Conservation (phyloP, 2,329 filamentous ascomycete species). For the Xenoacremonium recifei region DNA sequence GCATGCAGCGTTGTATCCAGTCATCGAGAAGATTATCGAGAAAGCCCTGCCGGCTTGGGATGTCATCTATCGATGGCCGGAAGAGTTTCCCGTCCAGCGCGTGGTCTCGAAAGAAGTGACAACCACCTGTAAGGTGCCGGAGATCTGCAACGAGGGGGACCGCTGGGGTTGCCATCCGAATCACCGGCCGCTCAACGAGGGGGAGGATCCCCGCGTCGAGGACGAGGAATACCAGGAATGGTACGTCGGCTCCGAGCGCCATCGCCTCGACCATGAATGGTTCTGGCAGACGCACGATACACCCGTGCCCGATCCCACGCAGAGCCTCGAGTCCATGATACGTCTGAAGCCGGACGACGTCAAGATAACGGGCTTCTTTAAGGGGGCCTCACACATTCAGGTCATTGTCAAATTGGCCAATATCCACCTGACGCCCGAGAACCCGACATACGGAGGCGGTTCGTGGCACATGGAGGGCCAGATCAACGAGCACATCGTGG, state of each 20-base stretch:
- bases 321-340: background rate
- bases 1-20: slow-evolving; percentile 36
- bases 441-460: slow-evolving; percentile 52
- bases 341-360: slow-evolving; percentile 20
- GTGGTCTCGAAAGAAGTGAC: slow-evolving; percentile 13
- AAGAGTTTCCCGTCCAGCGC: slow-evolving; percentile 26
- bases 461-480: slow-evolving; percentile 56
- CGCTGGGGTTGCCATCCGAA: slow-evolving; percentile 11
- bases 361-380: slow-evolving; percentile 28
- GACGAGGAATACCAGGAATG: slow-evolving; percentile 11
- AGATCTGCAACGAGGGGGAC: slow-evolving; percentile 12
- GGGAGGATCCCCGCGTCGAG: slow-evolving; percentile 19
- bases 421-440: slow-evolving; percentile 58
- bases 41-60: slow-evolving; percentile 47
- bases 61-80: slow-evolving; percentile 30
- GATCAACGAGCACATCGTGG: slow-evolving; percentile 62
- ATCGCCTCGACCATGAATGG: slow-evolving; percentile 27
- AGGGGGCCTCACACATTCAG: slow-evolving; percentile 43
- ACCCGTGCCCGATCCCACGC: slow-evolving; percentile 13
- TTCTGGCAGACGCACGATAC: slow-evolving; percentile 24
- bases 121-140: slow-evolving; percentile 15
- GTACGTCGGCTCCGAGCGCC: slow-evolving; percentile 19
- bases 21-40: slow-evolving; percentile 42
- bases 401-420: slow-evolving; percentile 63
- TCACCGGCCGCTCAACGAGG: slow-evolving; percentile 23